Evolutionary conservation across 805 yeast species (phyloP).

Genomic region (Saccharomycopsis selenospora): DNA sequence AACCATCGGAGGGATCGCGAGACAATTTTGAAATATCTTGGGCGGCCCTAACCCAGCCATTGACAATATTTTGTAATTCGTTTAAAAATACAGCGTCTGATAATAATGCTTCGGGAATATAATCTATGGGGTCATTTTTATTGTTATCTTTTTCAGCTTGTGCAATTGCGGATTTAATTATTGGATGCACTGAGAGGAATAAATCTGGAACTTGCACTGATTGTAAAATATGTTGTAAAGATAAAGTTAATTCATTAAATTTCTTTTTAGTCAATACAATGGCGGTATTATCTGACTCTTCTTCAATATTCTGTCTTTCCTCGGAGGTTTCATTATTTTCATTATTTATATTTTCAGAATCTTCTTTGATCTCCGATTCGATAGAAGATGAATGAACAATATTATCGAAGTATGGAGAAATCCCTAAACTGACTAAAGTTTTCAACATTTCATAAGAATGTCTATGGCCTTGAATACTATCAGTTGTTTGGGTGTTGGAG

Average conservation of each 20-base stretch:
- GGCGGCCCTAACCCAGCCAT: slow-evolving; percentile 64
- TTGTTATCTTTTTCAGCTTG: slow-evolving; percentile 24
- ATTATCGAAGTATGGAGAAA: slow-evolving; percentile 63
- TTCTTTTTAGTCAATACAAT: slow-evolving; percentile 49
- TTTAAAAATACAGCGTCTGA: slow-evolving; percentile 55
- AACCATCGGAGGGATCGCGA: slow-evolving; percentile 49
- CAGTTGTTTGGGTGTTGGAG: neutral
- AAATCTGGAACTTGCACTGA: slow-evolving; percentile 65
- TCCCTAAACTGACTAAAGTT: slow-evolving; percentile 52
- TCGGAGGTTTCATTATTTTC: slow-evolving; percentile 7
- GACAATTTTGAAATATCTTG: slow-evolving; percentile 48
- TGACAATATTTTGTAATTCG: slow-evolving; percentile 59
- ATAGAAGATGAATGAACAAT: slow-evolving; percentile 25
- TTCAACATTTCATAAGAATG: slow-evolving; percentile 45
- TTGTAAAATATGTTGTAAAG: slow-evolving; percentile 62
- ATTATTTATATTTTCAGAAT: slow-evolving; percentile 3
- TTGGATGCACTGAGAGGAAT: slow-evolving; percentile 42
- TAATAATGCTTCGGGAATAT: slow-evolving; percentile 32
- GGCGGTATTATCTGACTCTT: slow-evolving; percentile 27
- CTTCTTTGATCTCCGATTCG: slow-evolving; percentile 10
- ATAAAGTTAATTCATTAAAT: slow-evolving; percentile 58
- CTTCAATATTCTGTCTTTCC: slow-evolving; percentile 6
- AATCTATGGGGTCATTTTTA: slow-evolving; percentile 23
- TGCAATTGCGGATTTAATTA: slow-evolving; percentile 35
- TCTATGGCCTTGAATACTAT: slow-evolving; percentile 19